phyloP scores from a whole-genome alignment of 2,329 filamentous ascomycete genomes.

The Periconia macrospinosa region DNA sequence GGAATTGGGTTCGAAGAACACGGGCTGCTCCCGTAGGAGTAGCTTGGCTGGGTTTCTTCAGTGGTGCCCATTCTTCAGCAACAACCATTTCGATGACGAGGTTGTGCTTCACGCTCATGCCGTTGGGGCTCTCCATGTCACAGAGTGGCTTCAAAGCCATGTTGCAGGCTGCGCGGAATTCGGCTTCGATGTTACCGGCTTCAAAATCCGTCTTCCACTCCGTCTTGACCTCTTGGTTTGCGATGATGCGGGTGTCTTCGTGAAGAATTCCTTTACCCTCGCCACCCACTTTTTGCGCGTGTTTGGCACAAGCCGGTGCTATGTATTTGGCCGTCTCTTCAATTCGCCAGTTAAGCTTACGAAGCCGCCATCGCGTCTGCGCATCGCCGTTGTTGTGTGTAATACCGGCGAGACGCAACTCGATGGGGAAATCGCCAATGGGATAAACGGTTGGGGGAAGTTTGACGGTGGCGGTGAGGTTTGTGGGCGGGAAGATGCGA shows the following conservation, averaged over 20 bases:
- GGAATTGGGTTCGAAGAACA: constrained; percentile 91
- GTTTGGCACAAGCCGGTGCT: constrained; percentile 77
- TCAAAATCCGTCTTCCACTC: constrained; percentile 88
- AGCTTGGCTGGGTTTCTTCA: constrained; percentile 71
- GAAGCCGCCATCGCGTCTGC: constrained; percentile 83
- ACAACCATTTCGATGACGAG: constrained; percentile 93
- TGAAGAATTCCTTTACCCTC: constrained; percentile 72
- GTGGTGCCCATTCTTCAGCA: constrained; percentile 78
- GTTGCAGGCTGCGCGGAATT: constrained; percentile 69
- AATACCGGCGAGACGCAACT: constrained; percentile 83
- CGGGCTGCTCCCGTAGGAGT: constrained; percentile 88
- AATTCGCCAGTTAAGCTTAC: constrained; percentile 89
- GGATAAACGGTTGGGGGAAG: constrained; percentile 84
- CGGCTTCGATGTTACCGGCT: constrained; percentile 76
- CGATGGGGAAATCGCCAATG: constrained; percentile 77
- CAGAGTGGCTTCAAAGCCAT: constrained; percentile 69
- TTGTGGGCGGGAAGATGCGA: constrained; percentile 94
- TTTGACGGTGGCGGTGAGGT: constrained; percentile 82
- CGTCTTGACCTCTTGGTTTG: constrained; percentile 76
- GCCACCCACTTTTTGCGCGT: constrained; percentile 66
- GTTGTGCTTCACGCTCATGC: constrained; percentile 79
- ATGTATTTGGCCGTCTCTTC: constrained; percentile 83
- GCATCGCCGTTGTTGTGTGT: constrained; percentile 67
- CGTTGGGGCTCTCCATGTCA: constrained; percentile 73
- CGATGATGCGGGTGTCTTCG: constrained; percentile 75